Evolutionary conservation across 2,329 filamentous ascomycete species (phyloP).

Genomic region (Elsinoe batatas): DNA sequence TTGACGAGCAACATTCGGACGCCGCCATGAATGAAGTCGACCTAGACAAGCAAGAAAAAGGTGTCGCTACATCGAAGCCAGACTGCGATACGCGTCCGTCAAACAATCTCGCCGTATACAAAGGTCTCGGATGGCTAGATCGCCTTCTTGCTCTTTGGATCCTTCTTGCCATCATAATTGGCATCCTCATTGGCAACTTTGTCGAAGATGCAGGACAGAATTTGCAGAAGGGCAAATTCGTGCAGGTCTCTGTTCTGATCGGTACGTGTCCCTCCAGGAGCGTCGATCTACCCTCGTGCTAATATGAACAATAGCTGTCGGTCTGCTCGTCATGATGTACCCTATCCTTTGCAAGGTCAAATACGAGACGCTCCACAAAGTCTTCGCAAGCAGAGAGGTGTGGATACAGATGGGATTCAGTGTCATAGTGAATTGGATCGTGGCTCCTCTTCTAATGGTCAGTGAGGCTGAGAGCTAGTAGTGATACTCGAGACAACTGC

Average conservation of each 20-base stretch:
- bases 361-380: conserved; percentile 61
- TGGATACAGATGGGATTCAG: conserved; percentile 77
- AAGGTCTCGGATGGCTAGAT: conserved; percentile 36
- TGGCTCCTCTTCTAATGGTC: conserved; percentile 76
- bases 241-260: conserved; percentile 59
- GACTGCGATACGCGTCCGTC: neutral
- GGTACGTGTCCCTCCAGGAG: conserved; percentile 32
- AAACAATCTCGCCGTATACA: conserved; percentile 22
- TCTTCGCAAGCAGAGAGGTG: conserved; percentile 51
- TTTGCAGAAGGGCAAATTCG: conserved; percentile 61
- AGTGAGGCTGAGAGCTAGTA: neutral
- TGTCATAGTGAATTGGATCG: conserved; percentile 69
- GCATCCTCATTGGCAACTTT: conserved; percentile 68
- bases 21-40: neutral
- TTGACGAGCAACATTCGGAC: neutral
- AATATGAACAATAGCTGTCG: conserved; percentile 45
- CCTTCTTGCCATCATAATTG: conserved; percentile 64
- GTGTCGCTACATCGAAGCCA: neutral
- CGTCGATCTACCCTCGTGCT: neutral
- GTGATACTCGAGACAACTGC: neutral
- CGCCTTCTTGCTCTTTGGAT: conserved; percentile 51
- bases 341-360: conserved; percentile 81
- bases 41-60: neutral
- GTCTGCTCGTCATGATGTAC: conserved; percentile 87
- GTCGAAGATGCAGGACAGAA: conserved; percentile 51